A percentile compares a stretch with the other conserved stretches of the same genome.
Evolutionary conservation across 73 alveolate genomes (phyloP).

Genomic region (Stentor coeruleus): DNA sequence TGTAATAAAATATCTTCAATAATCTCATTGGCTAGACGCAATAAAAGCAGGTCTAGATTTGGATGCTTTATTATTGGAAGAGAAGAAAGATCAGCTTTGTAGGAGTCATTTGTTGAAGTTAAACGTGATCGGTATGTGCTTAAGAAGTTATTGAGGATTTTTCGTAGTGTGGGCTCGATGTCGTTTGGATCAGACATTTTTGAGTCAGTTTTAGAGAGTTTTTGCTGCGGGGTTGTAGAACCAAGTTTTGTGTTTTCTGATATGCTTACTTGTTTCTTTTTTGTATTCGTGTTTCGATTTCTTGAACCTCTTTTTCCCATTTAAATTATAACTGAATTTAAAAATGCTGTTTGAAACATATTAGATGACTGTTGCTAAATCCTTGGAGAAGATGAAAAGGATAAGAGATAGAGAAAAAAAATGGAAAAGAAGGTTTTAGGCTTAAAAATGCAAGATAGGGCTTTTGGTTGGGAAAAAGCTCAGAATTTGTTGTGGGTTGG

Average conservation of each 20-base stretch:
- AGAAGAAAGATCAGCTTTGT: neutral
- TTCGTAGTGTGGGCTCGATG: neutral
- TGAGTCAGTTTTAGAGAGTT: neutral
- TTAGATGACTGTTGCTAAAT: too few species aligned
- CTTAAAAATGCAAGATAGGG: too few species aligned
- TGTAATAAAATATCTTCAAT: neutral
- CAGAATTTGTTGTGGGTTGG: too few species aligned
- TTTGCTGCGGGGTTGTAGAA: neutral
- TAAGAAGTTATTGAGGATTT: neutral
- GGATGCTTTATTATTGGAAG: neutral
- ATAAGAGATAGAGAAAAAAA: too few species aligned
- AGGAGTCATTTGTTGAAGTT: neutral
- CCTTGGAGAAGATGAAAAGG: too few species aligned
- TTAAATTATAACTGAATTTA: constrained; percentile 1
- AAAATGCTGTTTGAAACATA: too few species aligned
- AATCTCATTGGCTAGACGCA: neutral
- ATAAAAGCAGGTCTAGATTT: neutral
- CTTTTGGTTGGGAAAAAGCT: too few species aligned
- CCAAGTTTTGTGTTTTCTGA: too few species aligned
- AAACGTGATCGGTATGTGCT: neutral
- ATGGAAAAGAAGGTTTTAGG: too few species aligned
- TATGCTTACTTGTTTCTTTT: neutral
- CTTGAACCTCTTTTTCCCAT: neutral
- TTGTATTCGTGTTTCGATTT: neutral
- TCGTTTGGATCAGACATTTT: neutral